Conservation (phyloP, 345 rosid species). For the Laguncularia racemosa region DNA sequence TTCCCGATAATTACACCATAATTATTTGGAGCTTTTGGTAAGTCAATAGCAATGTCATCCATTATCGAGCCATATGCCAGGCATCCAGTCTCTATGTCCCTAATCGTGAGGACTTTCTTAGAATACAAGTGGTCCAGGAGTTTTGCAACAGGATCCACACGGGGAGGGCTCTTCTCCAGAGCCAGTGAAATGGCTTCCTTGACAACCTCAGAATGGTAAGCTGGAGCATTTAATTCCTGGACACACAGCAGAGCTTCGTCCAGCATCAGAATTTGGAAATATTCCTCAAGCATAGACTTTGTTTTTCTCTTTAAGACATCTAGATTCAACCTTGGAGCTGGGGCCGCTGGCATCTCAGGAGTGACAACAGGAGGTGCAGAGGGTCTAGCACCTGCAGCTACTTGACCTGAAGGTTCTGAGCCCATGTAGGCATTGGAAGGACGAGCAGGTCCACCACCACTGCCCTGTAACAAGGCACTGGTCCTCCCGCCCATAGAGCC, state of each 20-base stretch:
- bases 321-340: slow-evolving; percentile 26
- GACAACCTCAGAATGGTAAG: slow-evolving; percentile 64
- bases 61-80: slow-evolving; percentile 55
- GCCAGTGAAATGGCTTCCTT: slow-evolving; percentile 75
- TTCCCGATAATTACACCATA: slow-evolving; percentile 75
- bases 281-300: slow-evolving; percentile 63
- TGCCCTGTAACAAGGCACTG: slow-evolving; percentile 76
- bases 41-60: slow-evolving; percentile 82
- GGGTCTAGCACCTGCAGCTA: slow-evolving; percentile 16
- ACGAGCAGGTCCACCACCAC: slow-evolving; percentile 17
- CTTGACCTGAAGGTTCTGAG: slow-evolving; percentile 14
- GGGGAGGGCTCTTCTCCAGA: slow-evolving; percentile 61
- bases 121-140: slow-evolving; percentile 43
- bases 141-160: slow-evolving; percentile 35
- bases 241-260: slow-evolving; percentile 76
- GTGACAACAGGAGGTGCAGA: slow-evolving; percentile 16
- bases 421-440: slow-evolving; percentile 15
- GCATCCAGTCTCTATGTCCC: slow-evolving; percentile 59
- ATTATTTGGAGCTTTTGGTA: slow-evolving; percentile 69
- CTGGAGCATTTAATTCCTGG: slow-evolving; percentile 58
- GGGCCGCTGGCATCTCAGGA: slow-evolving; percentile 21
- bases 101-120: slow-evolving; percentile 37
- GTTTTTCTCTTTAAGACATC: slow-evolving; percentile 60
- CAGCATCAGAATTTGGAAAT: slow-evolving; percentile 39
- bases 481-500: slow-evolving; percentile 60